Conservation (phyloP, 768 basidiomycete genomes). For the Boletus eberwhitei region DNA sequence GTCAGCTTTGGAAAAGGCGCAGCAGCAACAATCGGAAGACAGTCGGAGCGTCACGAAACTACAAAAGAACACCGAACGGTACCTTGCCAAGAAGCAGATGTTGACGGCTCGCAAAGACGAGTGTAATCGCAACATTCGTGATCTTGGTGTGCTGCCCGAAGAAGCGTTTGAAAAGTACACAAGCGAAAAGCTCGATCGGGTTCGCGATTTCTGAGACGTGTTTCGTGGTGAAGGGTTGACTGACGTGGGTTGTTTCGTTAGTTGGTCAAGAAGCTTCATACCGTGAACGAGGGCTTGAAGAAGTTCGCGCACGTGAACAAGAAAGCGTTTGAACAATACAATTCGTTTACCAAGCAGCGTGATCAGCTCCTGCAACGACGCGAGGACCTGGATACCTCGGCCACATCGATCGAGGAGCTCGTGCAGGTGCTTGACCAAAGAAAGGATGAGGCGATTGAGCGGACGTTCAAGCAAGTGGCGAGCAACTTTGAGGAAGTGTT, state of each 20-base stretch:
- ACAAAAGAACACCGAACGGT: constrained; percentile 94
- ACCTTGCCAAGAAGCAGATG: constrained; percentile 89
- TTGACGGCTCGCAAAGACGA: constrained; percentile 83
- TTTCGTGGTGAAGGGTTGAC: neutral
- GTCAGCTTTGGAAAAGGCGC: constrained; percentile 64
- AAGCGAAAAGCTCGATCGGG: constrained; percentile 82
- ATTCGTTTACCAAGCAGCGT: constrained; percentile 95
- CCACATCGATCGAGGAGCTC: constrained; percentile 85
- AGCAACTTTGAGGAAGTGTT: constrained; percentile 98
- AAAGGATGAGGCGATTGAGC: constrained; percentile 97
- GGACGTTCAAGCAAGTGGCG: constrained; percentile 97
- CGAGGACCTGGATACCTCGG: constrained; percentile 89
- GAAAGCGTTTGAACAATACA: constrained; percentile 98
- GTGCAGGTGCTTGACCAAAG: constrained; percentile 92
- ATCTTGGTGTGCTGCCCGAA: constrained; percentile 93
- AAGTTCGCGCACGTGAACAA: constrained; percentile 99
- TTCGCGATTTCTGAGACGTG: constrained; percentile 35
- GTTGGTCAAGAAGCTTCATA: constrained; percentile 92
- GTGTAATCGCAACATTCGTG: constrained; percentile 92
- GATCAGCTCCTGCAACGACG: constrained; percentile 85
- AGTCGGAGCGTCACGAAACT: constrained; percentile 82
- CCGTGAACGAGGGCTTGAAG: constrained; percentile 88
- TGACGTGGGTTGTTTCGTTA: constrained; percentile 32
- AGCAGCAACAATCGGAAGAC: constrained; percentile 84
- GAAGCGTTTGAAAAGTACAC: constrained; percentile 97